Evolutionary conservation across 1,139 yeast species (phyloP), one percentile per base, ranked within the genome.

Genomic region (Lodderomyces metapsilosis): DNA sequence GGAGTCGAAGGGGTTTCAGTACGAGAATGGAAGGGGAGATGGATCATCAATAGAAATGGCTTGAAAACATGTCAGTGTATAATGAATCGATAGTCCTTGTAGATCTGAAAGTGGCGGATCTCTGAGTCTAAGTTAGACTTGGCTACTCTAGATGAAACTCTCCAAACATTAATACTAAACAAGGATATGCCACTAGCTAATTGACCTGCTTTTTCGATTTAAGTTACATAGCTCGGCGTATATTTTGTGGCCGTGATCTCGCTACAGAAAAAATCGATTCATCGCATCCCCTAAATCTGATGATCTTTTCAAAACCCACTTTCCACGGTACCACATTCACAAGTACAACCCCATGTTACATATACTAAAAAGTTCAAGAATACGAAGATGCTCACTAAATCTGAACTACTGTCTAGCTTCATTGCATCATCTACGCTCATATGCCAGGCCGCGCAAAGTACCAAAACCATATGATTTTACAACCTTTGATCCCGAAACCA

Each of bases 401-500:
- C 4, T 25, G 8, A 25, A 25, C 4, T n/a, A n/a, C 30, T 5
- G 6, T 12, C 9, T n/a, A 5, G 15, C 9, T 5, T 12, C n/a
- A 4, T n/a, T n/a, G 15, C 16, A 4, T 5, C 30, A 12, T 25
- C 9, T 25, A 4, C 30, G 30, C 16, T 3, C 13, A n/a, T n/a
- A 8, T 25, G 30, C n/a, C n/a, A 23, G 11, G 10, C 11, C 25
- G 10, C 32, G 13, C 11, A 30, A 16, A n/a, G 5, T 7, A 17
- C 3, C 13, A 6, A 18, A 30, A 30, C 34, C 34, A 15, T 17
- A 11, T 16, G 22, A 30, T 10, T 30, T 30, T 34, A n/a, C 13
- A 17, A 16, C 24, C 11, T 43, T 37, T 22, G 35, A 43, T 21
- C 38, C 38, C 5, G 18, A 27, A 18, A 30, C 18, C 3, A 34